Evolutionary conservation across 2,329 filamentous ascomycete species (phyloP).

Genomic region (Penicillium psychrosexuale): DNA sequence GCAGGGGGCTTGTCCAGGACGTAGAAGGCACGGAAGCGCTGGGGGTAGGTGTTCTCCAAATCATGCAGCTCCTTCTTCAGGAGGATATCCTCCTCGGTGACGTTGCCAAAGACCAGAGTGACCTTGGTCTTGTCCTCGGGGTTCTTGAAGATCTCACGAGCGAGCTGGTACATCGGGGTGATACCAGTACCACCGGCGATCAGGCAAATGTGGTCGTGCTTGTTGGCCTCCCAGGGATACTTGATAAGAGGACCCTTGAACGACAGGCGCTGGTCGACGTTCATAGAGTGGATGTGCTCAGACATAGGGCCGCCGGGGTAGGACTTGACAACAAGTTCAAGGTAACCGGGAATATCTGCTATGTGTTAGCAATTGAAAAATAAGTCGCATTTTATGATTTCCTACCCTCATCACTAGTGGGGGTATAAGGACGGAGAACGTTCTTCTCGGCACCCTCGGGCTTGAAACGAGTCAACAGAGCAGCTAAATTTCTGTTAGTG

Average conservation of each 20-base stretch:
- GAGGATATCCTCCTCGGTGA: constrained; percentile 85
- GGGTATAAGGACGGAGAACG: constrained; percentile 88
- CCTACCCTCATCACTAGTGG: constrained; percentile 76
- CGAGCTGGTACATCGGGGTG: constrained; percentile 96
- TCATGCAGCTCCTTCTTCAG: constrained; percentile 79
- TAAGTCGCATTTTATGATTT: background rate
- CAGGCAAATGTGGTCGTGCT: constrained; percentile 71
- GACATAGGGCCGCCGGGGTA: constrained; percentile 93
- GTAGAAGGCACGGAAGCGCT: constrained; percentile 94
- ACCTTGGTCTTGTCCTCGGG: constrained; percentile 97
- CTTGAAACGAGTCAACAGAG: constrained; percentile 89
- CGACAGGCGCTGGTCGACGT: constrained; percentile 75
- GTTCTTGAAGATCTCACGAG: constrained; percentile 90
- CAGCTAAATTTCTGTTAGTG: constrained; percentile 48
- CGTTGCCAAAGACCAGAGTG: constrained; percentile 89
- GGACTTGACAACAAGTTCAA: constrained; percentile 88
- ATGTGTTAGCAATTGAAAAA: background rate
- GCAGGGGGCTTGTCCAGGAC: constrained; percentile 80
- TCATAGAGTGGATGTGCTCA: constrained; percentile 78
- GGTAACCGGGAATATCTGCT: constrained; percentile 68
- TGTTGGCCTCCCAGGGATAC: constrained; percentile 85
- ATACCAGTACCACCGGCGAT: constrained; percentile 95
- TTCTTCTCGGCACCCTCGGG: constrained; percentile 78
- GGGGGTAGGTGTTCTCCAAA: constrained; percentile 92
- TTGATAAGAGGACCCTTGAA: constrained; percentile 97